These are phyloP conservation scores for Pyricularia grisea DNA, from an alignment of 2,329 filamentous ascomycete species.

Conservation along the genomic window DNA sequence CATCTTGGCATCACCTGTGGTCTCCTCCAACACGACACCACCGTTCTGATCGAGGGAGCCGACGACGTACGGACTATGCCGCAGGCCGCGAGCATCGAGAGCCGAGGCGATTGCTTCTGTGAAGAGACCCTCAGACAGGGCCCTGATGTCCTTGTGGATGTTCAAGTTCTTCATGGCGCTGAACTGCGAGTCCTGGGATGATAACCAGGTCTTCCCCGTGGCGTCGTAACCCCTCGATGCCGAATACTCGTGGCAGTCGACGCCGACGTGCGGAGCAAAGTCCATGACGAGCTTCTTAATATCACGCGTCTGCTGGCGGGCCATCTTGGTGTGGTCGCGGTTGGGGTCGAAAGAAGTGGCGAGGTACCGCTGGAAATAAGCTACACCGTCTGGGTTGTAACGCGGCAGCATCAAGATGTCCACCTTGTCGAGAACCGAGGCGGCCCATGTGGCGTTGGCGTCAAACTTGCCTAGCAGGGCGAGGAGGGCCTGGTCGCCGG, in stretches of 20 bases:
- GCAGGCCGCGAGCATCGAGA: constrained; percentile 1
- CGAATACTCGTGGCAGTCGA: constrained; percentile 3
- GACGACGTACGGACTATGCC: background rate
- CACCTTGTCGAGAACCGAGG: background rate
- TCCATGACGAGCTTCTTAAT: constrained; percentile 1
- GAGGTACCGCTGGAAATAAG: constrained; percentile 4
- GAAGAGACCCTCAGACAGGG: constrained; percentile 1
- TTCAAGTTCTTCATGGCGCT: constrained; percentile 1
- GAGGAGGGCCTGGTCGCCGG: background rate
- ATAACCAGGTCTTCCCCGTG: background rate
- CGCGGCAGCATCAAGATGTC: constrained; percentile 2
- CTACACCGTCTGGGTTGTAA: constrained; percentile 3
- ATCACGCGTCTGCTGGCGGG: background rate
- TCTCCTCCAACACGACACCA: background rate
- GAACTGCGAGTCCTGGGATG: background rate
- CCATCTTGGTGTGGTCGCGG: constrained; percentile 4
- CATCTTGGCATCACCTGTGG: constrained; percentile 1
- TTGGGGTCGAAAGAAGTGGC: constrained; percentile 2
- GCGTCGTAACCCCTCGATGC: background rate
- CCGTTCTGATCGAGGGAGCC: background rate
- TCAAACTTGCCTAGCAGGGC: constrained; percentile 1
- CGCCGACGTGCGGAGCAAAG: background rate
- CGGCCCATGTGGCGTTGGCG: background rate
- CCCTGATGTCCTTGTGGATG: constrained; percentile 1
- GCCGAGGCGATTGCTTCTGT: background rate